Evolutionary conservation across 495 filamentous ascomycete species (phyloP), one percentile per base, ranked within the genome.

Genomic region (Neohortaea acidophila): DNA sequence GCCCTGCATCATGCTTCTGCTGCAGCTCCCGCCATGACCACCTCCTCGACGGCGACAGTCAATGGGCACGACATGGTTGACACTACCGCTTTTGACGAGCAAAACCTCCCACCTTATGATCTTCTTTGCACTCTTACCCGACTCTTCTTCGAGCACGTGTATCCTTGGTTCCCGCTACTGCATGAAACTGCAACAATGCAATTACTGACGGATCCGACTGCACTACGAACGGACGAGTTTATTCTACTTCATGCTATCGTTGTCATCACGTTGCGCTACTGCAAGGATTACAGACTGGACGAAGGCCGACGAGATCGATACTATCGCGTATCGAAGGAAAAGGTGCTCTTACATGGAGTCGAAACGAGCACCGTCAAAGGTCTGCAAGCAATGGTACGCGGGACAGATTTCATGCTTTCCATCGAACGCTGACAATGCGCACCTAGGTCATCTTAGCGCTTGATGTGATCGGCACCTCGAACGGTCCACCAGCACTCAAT

Each of bases 281-380:
- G 79, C 12, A 75, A 66, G 4, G 81, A 91, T 50, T 52, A 57
- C 15, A 63, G 81, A 21, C 64, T 93, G n/a, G 79, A 72, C 2
- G 74, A 75, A 9, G 72, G 76, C 19, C 72, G 71, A 36, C 65
- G 80, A 39, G 68, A 70, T 32, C 72, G 78, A 9, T 89, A 83
- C 44, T 78, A 87, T 51, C 70, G 75, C 43, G 67, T 73, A 2
- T 82, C 84, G 0, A 92, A 92, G 54, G 74, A 84, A 48, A 84
- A 79, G 43, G 84, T 93, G 1, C 58, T 91, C 18, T 63, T 91
- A 2, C 83, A 84, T 49, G 83, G 83, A 2, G 64, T 91, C 37
- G 84, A 92, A 51, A 82, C 87, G 49, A 81, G 81, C 11, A 84
- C 81, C 0, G 84, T 93, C 36, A 87, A 84, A 53, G 75, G 81